Base-by-base conservation (phyloP, 306 rosid genomes). In the Medicago lupulina region DNA sequence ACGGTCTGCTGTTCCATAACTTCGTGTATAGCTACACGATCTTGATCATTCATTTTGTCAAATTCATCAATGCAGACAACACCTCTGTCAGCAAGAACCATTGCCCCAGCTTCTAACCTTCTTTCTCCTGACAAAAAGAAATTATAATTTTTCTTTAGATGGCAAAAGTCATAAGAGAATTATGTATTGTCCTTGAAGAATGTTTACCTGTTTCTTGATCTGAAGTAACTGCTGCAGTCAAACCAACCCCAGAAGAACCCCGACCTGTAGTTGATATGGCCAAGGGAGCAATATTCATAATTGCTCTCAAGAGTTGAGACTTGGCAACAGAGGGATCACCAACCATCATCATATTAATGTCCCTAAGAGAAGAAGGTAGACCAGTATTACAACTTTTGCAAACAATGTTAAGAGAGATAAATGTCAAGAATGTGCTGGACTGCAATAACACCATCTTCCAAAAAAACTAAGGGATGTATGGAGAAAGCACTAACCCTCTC, bases 331-430 rank as follows among this genome's bases (percentile, higher is more conserved):
- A 96, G 54, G 99, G 98, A 86, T 95, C 98, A 39, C 99, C 99
- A 73, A 95, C 99, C 99, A 95, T 95, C 99, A 95, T 95, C 99
- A 95, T 95, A 88, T 95, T 95, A 62, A 96, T 90, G 88, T 96
- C 99, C 69, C 99, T 96, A 31, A 75, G 85, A 67, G 43, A 74
- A 74, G 75, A 82, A 41, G 73, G 67, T 36, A 72, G 14, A 17
- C 31, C n/a, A 43, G 68, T 41, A 31, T 81, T 60, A 54, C 19
- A 73, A 59, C 75, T 67, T 28, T 16, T 4, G 17, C 21, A 38
- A 76, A 55, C 71, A 78, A 67, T 70, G 65, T 43, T 39, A 43
- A 41, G 41, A 82, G 60, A 64, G 49, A 67, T 7, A n/a, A 69
- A 58, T 39, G 67, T 40, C 28, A 74, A n/a, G 16, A 31, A 74